phyloP scores from a whole-genome alignment of 2,329 filamentous ascomycete species.

The Fusarium citri region DNA sequence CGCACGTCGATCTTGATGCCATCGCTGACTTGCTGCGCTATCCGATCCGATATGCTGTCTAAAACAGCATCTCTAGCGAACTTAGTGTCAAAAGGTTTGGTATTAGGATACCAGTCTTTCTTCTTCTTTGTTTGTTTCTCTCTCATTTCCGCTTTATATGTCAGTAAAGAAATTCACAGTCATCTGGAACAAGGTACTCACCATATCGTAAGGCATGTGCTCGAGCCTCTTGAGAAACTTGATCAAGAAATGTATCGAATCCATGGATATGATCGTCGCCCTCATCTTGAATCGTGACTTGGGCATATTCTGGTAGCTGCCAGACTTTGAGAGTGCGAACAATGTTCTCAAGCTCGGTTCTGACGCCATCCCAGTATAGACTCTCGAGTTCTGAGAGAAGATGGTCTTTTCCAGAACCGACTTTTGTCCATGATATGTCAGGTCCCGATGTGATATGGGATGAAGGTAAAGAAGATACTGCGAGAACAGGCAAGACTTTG shows the following conservation, averaged over 20 bases:
- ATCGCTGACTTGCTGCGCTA: slow-evolving; percentile 26
- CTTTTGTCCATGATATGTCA: slow-evolving; percentile 27
- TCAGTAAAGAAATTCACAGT: background rate
- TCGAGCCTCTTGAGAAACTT: slow-evolving; percentile 38
- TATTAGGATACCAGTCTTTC: background rate
- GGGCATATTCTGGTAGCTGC: slow-evolving; percentile 29
- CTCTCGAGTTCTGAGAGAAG: slow-evolving; percentile 31
- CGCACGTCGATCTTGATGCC: slow-evolving; percentile 32
- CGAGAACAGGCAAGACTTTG: slow-evolving; percentile 30
- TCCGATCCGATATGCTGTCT: slow-evolving; percentile 21
- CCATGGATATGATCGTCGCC: slow-evolving; percentile 33
- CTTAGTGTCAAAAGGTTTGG: background rate
- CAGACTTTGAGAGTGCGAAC: slow-evolving; percentile 38
- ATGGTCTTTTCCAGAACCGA: slow-evolving; percentile 29
- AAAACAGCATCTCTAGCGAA: slow-evolving; percentile 6
- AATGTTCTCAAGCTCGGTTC: slow-evolving; percentile 40
- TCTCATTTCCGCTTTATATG: slow-evolving; percentile 21
- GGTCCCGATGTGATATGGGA: slow-evolving; percentile 30
- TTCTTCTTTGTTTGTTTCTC: slow-evolving; percentile 3
- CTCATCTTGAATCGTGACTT: slow-evolving; percentile 31
- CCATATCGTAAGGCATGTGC: slow-evolving; percentile 39
- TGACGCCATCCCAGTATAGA: slow-evolving; percentile 41
- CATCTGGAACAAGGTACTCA: background rate
- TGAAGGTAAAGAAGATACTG: slow-evolving; percentile 6
- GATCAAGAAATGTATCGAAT: slow-evolving; percentile 40